Percentiles rank a stretch among this genome's conserved stretches.
Evolutionary conservation across 306 rosid species (phyloP).

Genomic region (Lagenaria siceraria): DNA sequence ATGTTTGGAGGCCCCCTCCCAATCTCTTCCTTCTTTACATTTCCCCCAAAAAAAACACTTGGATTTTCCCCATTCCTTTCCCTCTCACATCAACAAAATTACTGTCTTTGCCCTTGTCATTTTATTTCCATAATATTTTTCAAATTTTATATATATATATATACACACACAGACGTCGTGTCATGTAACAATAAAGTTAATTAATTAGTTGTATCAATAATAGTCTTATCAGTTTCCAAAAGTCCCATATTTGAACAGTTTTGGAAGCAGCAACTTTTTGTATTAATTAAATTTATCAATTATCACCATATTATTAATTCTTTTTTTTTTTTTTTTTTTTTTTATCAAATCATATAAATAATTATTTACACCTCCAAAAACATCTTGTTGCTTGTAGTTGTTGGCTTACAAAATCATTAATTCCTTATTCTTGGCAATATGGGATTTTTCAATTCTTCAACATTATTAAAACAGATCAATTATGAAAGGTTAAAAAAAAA

Average conservation of each 20-base stretch:
- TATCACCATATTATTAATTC: background rate
- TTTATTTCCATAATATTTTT: background rate
- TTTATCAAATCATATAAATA: too few relatives aligned
- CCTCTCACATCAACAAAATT: background rate
- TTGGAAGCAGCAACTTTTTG: background rate
- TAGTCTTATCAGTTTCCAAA: background rate
- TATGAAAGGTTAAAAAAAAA: too few relatives aligned
- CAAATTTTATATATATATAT: too few relatives aligned
- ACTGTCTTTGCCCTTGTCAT: background rate
- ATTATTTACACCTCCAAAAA: background rate
- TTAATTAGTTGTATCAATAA: background rate
- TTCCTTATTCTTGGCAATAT: too few relatives aligned
- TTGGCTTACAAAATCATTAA: background rate
- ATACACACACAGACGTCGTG: background rate
- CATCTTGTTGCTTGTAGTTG: background rate
- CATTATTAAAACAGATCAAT: too few relatives aligned
- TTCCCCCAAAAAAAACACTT: background rate
- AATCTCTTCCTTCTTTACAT: too few relatives aligned
- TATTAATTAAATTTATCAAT: background rate
- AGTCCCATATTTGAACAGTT: background rate
- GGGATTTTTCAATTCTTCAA: too few relatives aligned
- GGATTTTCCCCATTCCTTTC: background rate
- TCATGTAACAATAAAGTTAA: background rate
- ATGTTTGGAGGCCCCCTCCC: background rate
- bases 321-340: too few relatives aligned